Base-by-base conservation (phyloP, 78 protist species). In the Anaeramoeba ignava region DNA sequence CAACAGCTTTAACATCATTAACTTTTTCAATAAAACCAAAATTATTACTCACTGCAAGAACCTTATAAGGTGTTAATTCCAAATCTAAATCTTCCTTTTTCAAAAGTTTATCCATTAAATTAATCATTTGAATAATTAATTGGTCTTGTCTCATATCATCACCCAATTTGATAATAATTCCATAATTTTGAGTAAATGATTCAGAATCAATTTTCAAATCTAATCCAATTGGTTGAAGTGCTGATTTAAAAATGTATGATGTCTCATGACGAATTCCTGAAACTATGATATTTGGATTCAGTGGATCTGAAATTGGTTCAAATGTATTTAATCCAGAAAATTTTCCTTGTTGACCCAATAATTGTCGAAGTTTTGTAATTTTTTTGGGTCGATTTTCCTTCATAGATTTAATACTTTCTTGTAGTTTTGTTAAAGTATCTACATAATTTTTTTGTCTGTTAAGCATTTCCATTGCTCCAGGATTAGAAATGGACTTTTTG, bases 271-370 rank as follows among this genome's bases (percentile, higher is more conserved):
- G 38, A 27, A 83, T 3, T 68, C 87, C 91, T 3, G 17, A 34
- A 54, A 85, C 85, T 8, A 1, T 0, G 17, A 81, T 3, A 33
- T 3, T 34, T 33, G 91, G 89, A 8, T 87, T 81, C 37, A 89
- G 42, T 0, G 88, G 87, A n/a, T 81, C 41, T 23, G 41, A 39
- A 36, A 83, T 1, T 54, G 86, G 85, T 2, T 36, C 82, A 41
- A 84, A 81, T 31, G 2, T 0, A 12, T 0, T 1, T 40, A 84
- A 81, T 37, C 3, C 2, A 8, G 8, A 8, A 54, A 54, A 54
- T 17, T 0, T 38, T n/a, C 83, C 84, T 39, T 0, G 8, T 0
- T 0, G 3, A 33, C 3, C 0, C 38, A 91, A 23, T 78, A 84
- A 80, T 0, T 40, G 27, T 0, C 81, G 81, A 68, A 91, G 81